phyloP scores from a whole-genome alignment of 148 eudicot genomes.

The Heliamphora exappendiculata region DNA sequence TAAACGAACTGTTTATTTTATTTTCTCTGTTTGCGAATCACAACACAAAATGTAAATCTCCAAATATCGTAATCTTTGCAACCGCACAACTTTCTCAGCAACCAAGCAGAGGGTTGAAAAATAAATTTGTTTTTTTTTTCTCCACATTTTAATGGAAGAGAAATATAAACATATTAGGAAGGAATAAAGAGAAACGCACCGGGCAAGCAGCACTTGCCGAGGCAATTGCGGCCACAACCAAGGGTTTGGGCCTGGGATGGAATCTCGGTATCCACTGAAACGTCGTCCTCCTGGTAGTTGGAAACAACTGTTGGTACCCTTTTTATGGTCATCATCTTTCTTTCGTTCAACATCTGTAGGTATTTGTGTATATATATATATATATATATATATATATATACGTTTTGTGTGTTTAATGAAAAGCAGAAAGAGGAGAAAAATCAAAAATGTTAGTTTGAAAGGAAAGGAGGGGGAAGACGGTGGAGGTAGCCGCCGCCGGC shows the following conservation, averaged over 20 bases:
- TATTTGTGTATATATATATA: neutral
- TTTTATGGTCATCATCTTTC: constrained; percentile 24
- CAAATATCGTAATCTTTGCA: neutral
- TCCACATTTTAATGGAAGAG: neutral
- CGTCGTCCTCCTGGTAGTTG: constrained; percentile 9
- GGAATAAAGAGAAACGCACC: constrained; percentile 17
- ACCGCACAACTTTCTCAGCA: neutral
- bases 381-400: neutral
- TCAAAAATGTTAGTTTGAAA: neutral
- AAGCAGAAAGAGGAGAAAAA: neutral
- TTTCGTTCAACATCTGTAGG: constrained; percentile 24
- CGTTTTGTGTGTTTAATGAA: neutral
- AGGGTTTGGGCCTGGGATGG: constrained; percentile 17
- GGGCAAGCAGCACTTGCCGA: constrained; percentile 45
- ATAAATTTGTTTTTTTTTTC: neutral
- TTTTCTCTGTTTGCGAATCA: neutral
- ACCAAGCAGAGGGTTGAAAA: neutral
- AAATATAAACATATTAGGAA: neutral
- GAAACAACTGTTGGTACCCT: constrained; percentile 27
- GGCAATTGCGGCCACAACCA: constrained; percentile 58
- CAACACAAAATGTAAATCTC: neutral
- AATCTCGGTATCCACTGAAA: constrained; percentile 19
- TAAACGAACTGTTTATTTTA: no score
- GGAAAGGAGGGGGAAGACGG: neutral
- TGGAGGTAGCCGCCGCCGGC: constrained; percentile 45